Conservation (phyloP, 352 stramenopile species). For the Phytophthora ramorum region DNA sequence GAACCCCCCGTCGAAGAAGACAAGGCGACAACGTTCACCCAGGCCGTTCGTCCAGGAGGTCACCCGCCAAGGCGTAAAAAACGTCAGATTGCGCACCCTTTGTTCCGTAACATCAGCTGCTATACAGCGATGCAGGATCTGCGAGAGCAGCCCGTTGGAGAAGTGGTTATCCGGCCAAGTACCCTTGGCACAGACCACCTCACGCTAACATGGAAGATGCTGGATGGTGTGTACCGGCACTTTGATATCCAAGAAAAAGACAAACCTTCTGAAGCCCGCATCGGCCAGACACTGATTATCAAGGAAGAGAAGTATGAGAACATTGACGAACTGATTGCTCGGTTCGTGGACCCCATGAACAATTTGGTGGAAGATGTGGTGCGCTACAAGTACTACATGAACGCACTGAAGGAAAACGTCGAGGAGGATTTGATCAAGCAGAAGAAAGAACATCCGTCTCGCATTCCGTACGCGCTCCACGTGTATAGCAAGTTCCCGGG, state of each 20-base stretch:
- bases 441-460: conserved; percentile 86
- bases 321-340: conserved; percentile 90
- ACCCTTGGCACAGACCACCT: conserved; percentile 86
- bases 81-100: conserved; percentile 83
- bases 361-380: conserved; percentile 86
- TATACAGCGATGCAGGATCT: conserved; percentile 84
- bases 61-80: conserved; percentile 82
- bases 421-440: conserved; percentile 90
- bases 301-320: conserved; percentile 90
- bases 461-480: conserved; percentile 87
- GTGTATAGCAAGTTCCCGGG: conserved; percentile 88
- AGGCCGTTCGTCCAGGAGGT: conserved; percentile 34
- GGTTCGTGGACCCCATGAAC: conserved; percentile 91
- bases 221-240: conserved; percentile 87
- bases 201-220: conserved; percentile 90
- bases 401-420: conserved; percentile 67
- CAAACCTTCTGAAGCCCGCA: conserved; percentile 85
- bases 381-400: conserved; percentile 90
- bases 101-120: conserved; percentile 91
- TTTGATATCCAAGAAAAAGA: conserved; percentile 91
- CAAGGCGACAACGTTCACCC: conserved; percentile 53
- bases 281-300: conserved; percentile 84
- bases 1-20: conserved; percentile 77
- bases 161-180: conserved; percentile 88
- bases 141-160: conserved; percentile 76